phyloP scores from a whole-genome alignment of 2,329 filamentous ascomycete species.

The Aureobasidium sp. region DNA sequence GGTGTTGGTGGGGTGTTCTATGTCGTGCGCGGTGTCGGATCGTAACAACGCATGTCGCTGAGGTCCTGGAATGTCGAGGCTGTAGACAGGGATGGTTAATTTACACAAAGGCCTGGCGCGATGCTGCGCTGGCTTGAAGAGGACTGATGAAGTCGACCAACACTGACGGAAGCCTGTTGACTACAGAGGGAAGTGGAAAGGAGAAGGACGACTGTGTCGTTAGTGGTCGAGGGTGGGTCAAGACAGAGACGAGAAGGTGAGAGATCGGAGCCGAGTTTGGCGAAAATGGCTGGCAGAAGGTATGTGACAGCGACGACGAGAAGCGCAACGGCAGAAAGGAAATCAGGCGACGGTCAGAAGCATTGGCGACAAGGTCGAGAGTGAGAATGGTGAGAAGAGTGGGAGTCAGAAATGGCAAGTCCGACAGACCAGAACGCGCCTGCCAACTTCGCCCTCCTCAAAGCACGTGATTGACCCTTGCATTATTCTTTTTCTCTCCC shows the following conservation, averaged over 20 bases:
- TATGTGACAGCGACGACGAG: conserved; percentile 2
- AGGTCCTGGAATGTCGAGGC: conserved; percentile 5
- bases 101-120: not conserved
- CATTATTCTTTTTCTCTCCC: not conserved
- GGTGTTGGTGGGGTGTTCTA: not conserved
- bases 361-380: conserved; percentile 6
- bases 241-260: not conserved
- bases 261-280: not conserved
- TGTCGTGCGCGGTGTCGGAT: conserved; percentile 5
- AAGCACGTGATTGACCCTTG: conserved; percentile 4
- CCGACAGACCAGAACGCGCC: conserved; percentile 1
- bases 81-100: conserved; percentile 4
- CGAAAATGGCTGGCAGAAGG: not conserved
- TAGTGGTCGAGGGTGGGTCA: conserved; percentile 1
- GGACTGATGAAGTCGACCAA: not conserved
- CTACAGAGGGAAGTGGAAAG: not conserved
- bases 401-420: conserved; percentile 1
- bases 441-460: conserved; percentile 1
- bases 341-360: conserved; percentile 5
- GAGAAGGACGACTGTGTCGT: not conserved
- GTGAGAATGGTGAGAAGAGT: not conserved
- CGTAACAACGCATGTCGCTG: conserved; percentile 10
- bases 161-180: not conserved
- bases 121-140: not conserved
- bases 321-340: not conserved